phyloP scores from a whole-genome alignment of 2,329 filamentous ascomycete genomes.

The Trichoderma aggressivum region DNA sequence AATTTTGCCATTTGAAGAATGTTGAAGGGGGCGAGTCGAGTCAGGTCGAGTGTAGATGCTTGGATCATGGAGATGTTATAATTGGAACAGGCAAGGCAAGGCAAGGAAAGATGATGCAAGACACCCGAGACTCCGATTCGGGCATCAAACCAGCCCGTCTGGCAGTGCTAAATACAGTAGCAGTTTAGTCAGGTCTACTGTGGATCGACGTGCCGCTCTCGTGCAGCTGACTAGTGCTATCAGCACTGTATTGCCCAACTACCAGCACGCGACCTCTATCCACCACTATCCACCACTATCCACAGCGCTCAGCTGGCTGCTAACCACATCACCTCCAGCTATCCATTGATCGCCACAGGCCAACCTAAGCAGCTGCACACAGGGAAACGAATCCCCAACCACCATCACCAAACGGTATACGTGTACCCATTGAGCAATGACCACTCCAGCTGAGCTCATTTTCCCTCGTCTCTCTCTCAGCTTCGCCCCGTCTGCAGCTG shows the following conservation, averaged over 20 bases:
- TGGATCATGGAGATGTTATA: constrained; percentile 1
- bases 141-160: neutral
- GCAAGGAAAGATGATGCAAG: neutral
- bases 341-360: neutral
- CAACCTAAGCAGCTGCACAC: neutral
- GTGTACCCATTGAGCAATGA: neutral
- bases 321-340: too few species aligned
- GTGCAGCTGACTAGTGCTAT: neutral
- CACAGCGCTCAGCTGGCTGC: neutral
- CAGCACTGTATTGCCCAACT: neutral
- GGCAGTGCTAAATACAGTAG: neutral
- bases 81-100: neutral
- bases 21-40: neutral
- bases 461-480: neutral
- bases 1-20: neutral
- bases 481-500: constrained; percentile 12
- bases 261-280: neutral
- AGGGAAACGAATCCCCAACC: neutral
- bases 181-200: neutral
- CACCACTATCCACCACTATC: neutral
- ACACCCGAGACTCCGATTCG: neutral
- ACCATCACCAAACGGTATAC: neutral
- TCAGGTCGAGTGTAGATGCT: neutral
- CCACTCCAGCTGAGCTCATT: neutral
- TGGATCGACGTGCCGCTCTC: neutral